Evolutionary conservation across 352 stramenopile species (phyloP), one percentile per base, ranked within the genome.

Genomic region (Thalassiosira hispida): DNA sequence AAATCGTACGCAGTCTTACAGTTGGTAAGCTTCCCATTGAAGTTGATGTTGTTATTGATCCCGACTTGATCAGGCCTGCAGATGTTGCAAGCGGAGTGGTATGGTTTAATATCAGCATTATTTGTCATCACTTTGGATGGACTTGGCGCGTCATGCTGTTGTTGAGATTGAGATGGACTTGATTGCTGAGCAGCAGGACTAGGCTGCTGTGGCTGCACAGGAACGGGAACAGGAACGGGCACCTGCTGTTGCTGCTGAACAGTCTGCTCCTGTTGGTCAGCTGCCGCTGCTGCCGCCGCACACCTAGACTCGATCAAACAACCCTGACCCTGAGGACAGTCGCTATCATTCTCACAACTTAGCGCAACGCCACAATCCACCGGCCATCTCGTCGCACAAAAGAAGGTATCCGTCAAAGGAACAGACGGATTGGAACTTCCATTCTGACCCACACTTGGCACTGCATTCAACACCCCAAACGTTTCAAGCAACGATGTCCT

Each of bases 1-100:
- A 55, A 47, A 63, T 74, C 27, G 23, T 74, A 66, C 47, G 66
- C 66, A 23, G 57, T 35, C 20, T 29, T 2, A 59, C 66, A 74
- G 1, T 52, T 16, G 38, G 52, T 66, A 22, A 14, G 29, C 52
- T 74, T 40, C 27, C 23, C 31, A 35, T 74, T 74, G 51, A 74
- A 74, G 12, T 55, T 56, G 20, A 74, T 42, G n/a, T 44, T 9
- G 47, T 18, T 38, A 44, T 74, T 62, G 16, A 66, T 14, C 27
- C 66, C 53, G 3, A 57, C 40, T 33, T 74, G 66, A 25, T 22
- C 27, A 2, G 66, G 51, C 18, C 11, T 74, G 52, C 66, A 74
- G 14, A 74, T n/a, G 25, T 74, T 74, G 66, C 66, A 74, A 20
- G 29, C 40, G 8, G 35, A 55, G n/a, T 27, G 6, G 14, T 35